Evolutionary conservation across 108 stramenopile genomes (phyloP).

Genomic region (Pseudonitzschia multiseries): DNA sequence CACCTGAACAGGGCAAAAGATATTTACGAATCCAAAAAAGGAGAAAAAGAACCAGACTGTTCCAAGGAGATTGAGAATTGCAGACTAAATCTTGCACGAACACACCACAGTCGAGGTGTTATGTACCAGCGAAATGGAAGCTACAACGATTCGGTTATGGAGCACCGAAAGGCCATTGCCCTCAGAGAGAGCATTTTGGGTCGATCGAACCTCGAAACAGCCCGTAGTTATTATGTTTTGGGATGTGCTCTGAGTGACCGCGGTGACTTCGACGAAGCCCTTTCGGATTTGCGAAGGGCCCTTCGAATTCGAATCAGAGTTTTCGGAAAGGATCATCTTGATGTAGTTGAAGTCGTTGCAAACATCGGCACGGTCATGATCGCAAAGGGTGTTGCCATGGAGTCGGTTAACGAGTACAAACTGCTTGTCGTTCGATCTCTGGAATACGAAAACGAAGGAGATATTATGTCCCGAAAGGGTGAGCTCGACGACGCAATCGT

Average conservation of each 20-base stretch:
- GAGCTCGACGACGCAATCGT: conserved; percentile 29
- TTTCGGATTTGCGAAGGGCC: conserved; percentile 29
- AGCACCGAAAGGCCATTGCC: conserved; percentile 40
- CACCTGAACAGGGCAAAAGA: conserved; percentile 25
- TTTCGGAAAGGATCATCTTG: conserved; percentile 36
- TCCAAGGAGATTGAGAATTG: conserved; percentile 19
- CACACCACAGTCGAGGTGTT: conserved; percentile 36
- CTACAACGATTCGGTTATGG: conserved; percentile 27
- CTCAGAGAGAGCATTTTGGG: conserved; percentile 38
- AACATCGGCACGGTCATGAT: conserved; percentile 32
- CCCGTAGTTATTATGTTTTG: conserved; percentile 38
- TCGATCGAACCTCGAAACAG: conserved; percentile 34
- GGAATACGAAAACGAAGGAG: conserved; percentile 37
- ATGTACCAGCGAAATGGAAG: conserved; percentile 27
- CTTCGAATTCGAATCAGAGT: conserved; percentile 19
- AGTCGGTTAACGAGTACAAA: conserved; percentile 31
- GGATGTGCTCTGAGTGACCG: conserved; percentile 41
- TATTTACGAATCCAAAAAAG: conserved; percentile 14
- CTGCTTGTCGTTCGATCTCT: conserved; percentile 23
- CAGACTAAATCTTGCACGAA: conserved; percentile 34
- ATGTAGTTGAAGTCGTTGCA: conserved; percentile 28
- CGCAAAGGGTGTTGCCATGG: conserved; percentile 27
- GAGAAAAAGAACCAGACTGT: background rate
- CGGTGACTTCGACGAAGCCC: conserved; percentile 45
- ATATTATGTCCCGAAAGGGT: conserved; percentile 16